phyloP scores from a whole-genome alignment of 164 flowering plant genomes.

The Amborella trichopoda region DNA sequence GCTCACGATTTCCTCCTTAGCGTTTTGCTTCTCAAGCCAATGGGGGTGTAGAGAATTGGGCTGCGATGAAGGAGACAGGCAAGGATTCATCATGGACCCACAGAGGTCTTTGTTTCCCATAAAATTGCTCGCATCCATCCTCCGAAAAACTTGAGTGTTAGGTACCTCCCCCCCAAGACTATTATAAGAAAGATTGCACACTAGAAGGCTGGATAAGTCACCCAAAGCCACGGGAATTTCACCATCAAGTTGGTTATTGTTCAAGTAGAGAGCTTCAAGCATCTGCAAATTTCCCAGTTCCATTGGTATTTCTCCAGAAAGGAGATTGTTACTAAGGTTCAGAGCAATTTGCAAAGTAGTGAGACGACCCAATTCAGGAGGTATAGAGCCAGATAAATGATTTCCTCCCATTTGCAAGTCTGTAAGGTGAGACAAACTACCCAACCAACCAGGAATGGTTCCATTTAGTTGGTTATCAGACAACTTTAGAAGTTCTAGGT shows the following conservation, averaged over 20 bases:
- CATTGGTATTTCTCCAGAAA: conserved; percentile 62
- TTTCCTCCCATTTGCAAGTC: conserved; percentile 91
- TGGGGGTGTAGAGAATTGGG: conserved; percentile 15
- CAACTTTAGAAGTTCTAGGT: conserved; percentile 68
- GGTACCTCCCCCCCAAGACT: conserved; percentile 71
- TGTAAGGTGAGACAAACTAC: conserved; percentile 64
- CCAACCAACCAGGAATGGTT: conserved; percentile 50
- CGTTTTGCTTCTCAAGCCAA: conserved; percentile 12
- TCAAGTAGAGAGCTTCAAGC: conserved; percentile 55
- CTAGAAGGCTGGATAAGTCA: conserved; percentile 62
- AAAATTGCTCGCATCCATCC: conserved; percentile 51
- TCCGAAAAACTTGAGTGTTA: conserved; percentile 39
- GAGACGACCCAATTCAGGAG: conserved; percentile 59
- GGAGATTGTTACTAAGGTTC: conserved; percentile 78
- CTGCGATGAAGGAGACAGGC: conserved; percentile 24
- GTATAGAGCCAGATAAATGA: conserved; percentile 62
- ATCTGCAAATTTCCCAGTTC: conserved; percentile 67
- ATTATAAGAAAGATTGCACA: conserved; percentile 78
- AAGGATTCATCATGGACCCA: conserved; percentile 53
- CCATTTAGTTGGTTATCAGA: conserved; percentile 80
- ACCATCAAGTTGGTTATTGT: conserved; percentile 78
- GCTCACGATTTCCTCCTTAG: conserved; percentile 48
- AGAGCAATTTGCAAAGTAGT: conserved; percentile 81
- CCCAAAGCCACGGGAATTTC: conserved; percentile 61
- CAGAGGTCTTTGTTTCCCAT: conserved; percentile 76